Conservation (phyloP, 23 red algal genomes). For the Chondrus crispus region DNA sequence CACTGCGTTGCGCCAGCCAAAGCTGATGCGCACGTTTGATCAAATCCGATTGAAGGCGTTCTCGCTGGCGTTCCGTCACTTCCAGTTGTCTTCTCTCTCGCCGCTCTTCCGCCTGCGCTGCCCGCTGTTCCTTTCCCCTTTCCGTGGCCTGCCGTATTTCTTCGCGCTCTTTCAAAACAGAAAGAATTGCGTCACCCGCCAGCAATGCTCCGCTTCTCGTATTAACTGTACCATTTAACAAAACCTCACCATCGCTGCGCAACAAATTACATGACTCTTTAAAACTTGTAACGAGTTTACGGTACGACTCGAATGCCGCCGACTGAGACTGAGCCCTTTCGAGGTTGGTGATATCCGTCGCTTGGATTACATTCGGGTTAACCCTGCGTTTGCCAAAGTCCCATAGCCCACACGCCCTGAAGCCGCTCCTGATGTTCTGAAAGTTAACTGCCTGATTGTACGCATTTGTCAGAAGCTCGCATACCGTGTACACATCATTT, state of each 20-base stretch:
- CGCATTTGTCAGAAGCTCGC: neutral
- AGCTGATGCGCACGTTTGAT: too few species aligned
- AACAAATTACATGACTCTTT: neutral
- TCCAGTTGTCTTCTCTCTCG: too few species aligned
- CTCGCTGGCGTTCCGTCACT: too few species aligned
- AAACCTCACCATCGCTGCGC: neutral
- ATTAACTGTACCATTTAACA: slow-evolving; percentile 3
- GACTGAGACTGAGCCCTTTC: neutral
- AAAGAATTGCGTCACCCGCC: neutral
- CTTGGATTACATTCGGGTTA: neutral
- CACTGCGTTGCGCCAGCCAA: too few species aligned
- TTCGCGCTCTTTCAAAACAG: neutral
- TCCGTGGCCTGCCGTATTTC: neutral
- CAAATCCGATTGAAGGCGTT: too few species aligned
- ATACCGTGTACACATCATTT: slow-evolving; percentile 4
- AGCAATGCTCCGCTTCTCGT: neutral
- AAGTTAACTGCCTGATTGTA: neutral
- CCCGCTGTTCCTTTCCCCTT: neutral
- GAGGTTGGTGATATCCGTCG: neutral
- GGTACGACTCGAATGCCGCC: neutral
- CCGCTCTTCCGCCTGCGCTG: too few species aligned
- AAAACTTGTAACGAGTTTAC: neutral
- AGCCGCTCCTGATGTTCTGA: neutral
- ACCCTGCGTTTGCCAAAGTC: neutral
- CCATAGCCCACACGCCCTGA: neutral